Percentiles rank a stretch among this genome's conserved stretches.
These are phyloP conservation scores for Carex myosuroides DNA, from an alignment of 176 grass and related monocot species.

Conservation along the genomic window DNA sequence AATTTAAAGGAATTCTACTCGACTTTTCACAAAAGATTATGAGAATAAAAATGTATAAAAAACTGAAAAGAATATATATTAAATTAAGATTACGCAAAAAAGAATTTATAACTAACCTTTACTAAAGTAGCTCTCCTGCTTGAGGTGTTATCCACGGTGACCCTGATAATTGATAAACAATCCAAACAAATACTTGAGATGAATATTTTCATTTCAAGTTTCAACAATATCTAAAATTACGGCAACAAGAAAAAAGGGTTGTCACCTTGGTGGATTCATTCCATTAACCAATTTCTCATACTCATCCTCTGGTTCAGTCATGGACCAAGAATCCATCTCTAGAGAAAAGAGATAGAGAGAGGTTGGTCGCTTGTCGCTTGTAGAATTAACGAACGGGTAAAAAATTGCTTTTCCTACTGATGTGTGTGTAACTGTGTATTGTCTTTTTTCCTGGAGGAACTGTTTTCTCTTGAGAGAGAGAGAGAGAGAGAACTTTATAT, in stretches of 20 bases:
- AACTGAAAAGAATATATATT: background rate
- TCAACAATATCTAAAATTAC: background rate
- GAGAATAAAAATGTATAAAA: background rate
- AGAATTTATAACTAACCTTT: constrained; percentile 26
- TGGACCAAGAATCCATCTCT: constrained; percentile 33
- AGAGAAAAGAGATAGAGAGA: background rate
- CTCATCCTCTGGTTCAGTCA: constrained; percentile 43
- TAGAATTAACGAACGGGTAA: background rate
- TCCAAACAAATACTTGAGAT: background rate
- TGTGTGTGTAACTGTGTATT: background rate
- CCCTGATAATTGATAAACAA: constrained; percentile 17
- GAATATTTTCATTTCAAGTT: background rate
- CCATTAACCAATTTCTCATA: constrained; percentile 49
- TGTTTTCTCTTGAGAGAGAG: background rate
- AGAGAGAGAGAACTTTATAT: background rate
- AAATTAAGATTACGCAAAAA: background rate
- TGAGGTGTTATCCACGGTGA: constrained; percentile 39
- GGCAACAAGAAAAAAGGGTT: background rate
- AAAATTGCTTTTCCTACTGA: no score
- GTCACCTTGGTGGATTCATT: constrained; percentile 49
- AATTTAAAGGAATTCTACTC: background rate
- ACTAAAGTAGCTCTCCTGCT: constrained; percentile 44
- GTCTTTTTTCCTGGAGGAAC: background rate
- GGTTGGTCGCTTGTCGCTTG: background rate
- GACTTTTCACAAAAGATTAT: background rate